Percentiles rank a stretch among this genome's conserved stretches.
phyloP scores from a whole-genome alignment of 2,329 filamentous ascomycete species.

The Fusarium neocosmosporiellum region DNA sequence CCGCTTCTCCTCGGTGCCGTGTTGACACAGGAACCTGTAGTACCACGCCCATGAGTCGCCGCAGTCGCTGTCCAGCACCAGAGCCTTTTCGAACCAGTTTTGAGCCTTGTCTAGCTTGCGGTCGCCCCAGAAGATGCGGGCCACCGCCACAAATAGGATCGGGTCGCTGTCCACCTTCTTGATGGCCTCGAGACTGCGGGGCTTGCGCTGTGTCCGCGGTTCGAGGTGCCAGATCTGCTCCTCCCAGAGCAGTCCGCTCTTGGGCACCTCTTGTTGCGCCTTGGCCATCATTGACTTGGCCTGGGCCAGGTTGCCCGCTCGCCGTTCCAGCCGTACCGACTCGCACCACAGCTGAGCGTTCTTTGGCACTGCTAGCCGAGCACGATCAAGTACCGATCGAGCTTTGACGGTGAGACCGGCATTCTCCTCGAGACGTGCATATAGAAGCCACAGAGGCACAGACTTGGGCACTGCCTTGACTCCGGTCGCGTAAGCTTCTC shows the following conservation, averaged over 20 bases:
- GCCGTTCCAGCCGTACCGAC: conserved; percentile 90
- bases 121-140: conserved; percentile 96
- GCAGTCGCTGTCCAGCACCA: conserved; percentile 84
- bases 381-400: conserved; percentile 91
- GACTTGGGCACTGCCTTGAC: conserved; percentile 88
- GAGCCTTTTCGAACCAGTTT: conserved; percentile 97
- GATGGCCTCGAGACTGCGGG: conserved; percentile 91
- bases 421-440: conserved; percentile 87
- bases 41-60: conserved; percentile 99
- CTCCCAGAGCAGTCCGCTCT: conserved; percentile 87
- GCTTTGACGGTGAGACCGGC: conserved; percentile 89
- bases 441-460: conserved; percentile 89
- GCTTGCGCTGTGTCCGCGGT: conserved; percentile 89
- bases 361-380: conserved; percentile 87
- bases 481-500: conserved; percentile 89
- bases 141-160: conserved; percentile 88
- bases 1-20: conserved; percentile 94
- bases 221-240: conserved; percentile 98
- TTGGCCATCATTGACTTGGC: conserved; percentile 94
- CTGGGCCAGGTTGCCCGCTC: conserved; percentile 83
- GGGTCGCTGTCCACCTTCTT: conserved; percentile 97
- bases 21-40: conserved; percentile 90
- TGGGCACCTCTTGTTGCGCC: conserved; percentile 90
- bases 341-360: conserved; percentile 89
- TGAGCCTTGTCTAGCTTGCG: conserved; percentile 92